Evolutionary conservation across 345 rosid species (phyloP).

Genomic region (Salix purpurea): DNA sequence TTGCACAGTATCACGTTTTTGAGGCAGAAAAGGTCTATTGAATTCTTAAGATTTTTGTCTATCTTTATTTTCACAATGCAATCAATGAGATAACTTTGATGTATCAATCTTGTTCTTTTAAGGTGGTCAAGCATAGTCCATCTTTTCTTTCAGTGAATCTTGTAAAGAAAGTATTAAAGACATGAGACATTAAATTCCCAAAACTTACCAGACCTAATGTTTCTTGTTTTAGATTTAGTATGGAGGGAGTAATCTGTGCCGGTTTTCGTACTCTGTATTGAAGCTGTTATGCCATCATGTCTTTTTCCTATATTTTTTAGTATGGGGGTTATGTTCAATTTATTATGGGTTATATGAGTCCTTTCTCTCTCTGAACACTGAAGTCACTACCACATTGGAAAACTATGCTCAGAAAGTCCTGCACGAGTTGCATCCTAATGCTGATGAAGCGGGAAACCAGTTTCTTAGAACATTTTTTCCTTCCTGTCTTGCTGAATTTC

Average conservation of each 20-base stretch:
- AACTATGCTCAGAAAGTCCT: not conserved
- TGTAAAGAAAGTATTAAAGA: not conserved
- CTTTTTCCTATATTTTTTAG: not conserved
- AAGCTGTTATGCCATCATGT: not conserved
- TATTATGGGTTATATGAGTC: not conserved
- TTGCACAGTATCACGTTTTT: not conserved
- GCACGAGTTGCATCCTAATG: not conserved
- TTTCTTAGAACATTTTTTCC: not conserved
- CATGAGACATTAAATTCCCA: not conserved
- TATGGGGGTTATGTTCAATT: not conserved
- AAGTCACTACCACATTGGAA: not conserved
- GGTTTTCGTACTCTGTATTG: not conserved
- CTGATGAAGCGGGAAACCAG: not conserved
- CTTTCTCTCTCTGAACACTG: not conserved
- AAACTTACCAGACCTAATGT: not conserved
- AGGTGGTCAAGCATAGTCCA: not conserved
- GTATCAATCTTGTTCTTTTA: not conserved
- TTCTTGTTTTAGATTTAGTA: not conserved
- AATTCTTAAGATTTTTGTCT: not conserved
- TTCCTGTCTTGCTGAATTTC: not conserved
- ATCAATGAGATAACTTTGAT: not conserved
- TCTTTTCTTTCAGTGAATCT: not conserved
- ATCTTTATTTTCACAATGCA: not conserved
- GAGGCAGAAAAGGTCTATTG: not conserved
- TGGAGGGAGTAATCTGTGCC: not conserved